A percentile compares a stretch with the other conserved stretches of the same genome.
Evolutionary conservation across 129 eudicot species (phyloP).

Genomic region (Dittrichia graveolens): DNA sequence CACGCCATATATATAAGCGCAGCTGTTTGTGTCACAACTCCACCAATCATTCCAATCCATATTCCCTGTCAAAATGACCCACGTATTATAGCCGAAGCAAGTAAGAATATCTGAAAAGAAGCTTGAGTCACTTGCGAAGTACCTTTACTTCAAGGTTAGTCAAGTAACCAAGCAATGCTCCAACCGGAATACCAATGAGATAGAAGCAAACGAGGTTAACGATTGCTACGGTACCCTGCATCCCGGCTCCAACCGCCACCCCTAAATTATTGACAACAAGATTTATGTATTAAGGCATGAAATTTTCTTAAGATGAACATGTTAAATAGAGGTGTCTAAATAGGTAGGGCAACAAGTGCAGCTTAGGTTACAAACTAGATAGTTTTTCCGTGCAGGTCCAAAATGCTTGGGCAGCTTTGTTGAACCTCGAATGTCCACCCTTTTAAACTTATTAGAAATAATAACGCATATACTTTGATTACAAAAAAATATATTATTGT

Average conservation of each 20-base stretch:
- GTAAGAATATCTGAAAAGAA: constrained; percentile 1
- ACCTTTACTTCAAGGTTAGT: constrained; percentile 74
- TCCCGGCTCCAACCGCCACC: constrained; percentile 84
- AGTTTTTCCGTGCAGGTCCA: too few relatives aligned
- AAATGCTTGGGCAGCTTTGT: too few relatives aligned
- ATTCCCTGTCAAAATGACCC: constrained; percentile 49
- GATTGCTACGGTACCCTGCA: constrained; percentile 72
- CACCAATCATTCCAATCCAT: constrained; percentile 77
- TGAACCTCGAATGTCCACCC: background rate
- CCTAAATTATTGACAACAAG: constrained; percentile 38
- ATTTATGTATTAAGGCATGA: background rate
- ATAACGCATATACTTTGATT: background rate
- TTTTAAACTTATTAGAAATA: background rate
- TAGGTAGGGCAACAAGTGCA: background rate
- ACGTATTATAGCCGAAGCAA: background rate
- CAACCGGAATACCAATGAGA: constrained; percentile 68
- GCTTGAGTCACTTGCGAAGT: background rate
- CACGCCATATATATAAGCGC: constrained; percentile 55
- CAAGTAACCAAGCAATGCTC: constrained; percentile 66
- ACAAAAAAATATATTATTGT: background rate
- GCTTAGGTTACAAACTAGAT: background rate
- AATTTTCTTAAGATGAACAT: background rate
- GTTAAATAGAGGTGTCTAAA: background rate
- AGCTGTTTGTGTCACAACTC: constrained; percentile 50
- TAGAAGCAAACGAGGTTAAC: constrained; percentile 67